Evolutionary conservation across 106 monocot species (phyloP), one percentile per base, ranked within the genome.

Genomic region (Dendrobium chrysotoxum): DNA sequence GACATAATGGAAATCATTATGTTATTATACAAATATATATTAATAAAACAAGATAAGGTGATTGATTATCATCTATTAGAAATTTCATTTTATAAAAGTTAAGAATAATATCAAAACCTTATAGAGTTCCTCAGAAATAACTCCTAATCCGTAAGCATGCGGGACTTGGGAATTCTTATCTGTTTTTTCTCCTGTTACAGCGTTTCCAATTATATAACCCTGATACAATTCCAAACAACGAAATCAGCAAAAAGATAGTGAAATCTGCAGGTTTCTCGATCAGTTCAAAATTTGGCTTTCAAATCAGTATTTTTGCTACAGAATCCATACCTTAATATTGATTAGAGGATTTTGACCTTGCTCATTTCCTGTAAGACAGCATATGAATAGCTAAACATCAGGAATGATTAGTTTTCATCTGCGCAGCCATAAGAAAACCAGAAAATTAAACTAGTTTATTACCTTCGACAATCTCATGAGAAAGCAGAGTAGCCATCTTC

Each of bases 111-210:
- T 1, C 28, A 44, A 58, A 40, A 84, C 85, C 85, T 87, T 53
- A 44, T 81, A 87, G 13, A 85, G 57, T 61, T 87, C 79, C 31
- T 85, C 76, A 7, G 90, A 83, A 50, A 90, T 85, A 17, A 90
- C 20, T 42, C 87, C 90, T 74, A 87, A 53, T 9, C 85, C 87
- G 80, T 53, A 23, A 46, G 75, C 75, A 26, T 44, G 75, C 2
- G 45, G 45, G 2, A 46, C 45, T 46, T 26, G 9, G 10, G 73
- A 66, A 21, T 55, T 77, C 1, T 4, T 3, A 76, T 87, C 89
- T 65, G 26, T n/a, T 8, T 50, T 44, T 25, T 40, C 61, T 9
- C 42, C 85, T 21, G 83, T 85, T 21, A 31, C 3, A 3, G 85
- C 75, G 30, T 87, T 90, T 21, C 91, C 90, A 76, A 85, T 40